Evolutionary conservation across 805 yeast species (phyloP).

Genomic region (Debaryomyces prosopidis): DNA sequence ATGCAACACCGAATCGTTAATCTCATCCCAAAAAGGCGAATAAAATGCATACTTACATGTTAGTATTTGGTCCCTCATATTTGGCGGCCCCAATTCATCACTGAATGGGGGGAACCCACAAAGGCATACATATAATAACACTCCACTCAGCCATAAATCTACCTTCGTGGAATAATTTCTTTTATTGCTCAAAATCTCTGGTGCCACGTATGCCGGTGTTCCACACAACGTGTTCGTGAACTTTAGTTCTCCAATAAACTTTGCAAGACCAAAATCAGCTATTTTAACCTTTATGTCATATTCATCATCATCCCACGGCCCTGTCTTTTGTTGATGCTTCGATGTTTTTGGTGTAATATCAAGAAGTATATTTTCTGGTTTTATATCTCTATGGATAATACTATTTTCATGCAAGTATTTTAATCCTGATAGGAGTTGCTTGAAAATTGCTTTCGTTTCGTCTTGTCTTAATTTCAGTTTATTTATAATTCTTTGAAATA

Average conservation of each 20-base stretch:
- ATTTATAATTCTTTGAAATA: slow-evolving; percentile 68
- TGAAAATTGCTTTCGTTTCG: slow-evolving; percentile 61
- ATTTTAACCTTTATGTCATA: slow-evolving; percentile 66
- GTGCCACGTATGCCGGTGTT: slow-evolving; percentile 86
- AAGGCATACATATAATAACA: slow-evolving; percentile 70
- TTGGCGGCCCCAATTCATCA: slow-evolving; percentile 78
- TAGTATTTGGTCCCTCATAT: slow-evolving; percentile 72
- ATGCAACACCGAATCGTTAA: slow-evolving; percentile 64
- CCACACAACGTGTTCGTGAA: slow-evolving; percentile 82
- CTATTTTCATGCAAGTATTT: slow-evolving; percentile 38
- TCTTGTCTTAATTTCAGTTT: slow-evolving; percentile 61
- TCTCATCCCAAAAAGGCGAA: slow-evolving; percentile 78
- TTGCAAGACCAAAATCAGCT: slow-evolving; percentile 79
- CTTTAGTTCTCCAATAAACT: slow-evolving; percentile 67
- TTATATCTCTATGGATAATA: slow-evolving; percentile 47
- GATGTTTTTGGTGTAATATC: slow-evolving; percentile 48
- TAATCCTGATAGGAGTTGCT: slow-evolving; percentile 44
- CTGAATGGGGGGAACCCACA: slow-evolving; percentile 88
- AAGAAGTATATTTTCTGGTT: slow-evolving; percentile 46
- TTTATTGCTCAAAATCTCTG: slow-evolving; percentile 63
- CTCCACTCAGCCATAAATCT: slow-evolving; percentile 84
- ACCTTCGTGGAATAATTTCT: slow-evolving; percentile 68
- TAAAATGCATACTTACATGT: slow-evolving; percentile 70
- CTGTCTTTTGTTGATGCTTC: slow-evolving; percentile 32
- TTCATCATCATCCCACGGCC: slow-evolving; percentile 64